These are phyloP conservation scores for Cubamyces lactineus DNA, from an alignment of 768 basidiomycete species.

Conservation along the genomic window DNA sequence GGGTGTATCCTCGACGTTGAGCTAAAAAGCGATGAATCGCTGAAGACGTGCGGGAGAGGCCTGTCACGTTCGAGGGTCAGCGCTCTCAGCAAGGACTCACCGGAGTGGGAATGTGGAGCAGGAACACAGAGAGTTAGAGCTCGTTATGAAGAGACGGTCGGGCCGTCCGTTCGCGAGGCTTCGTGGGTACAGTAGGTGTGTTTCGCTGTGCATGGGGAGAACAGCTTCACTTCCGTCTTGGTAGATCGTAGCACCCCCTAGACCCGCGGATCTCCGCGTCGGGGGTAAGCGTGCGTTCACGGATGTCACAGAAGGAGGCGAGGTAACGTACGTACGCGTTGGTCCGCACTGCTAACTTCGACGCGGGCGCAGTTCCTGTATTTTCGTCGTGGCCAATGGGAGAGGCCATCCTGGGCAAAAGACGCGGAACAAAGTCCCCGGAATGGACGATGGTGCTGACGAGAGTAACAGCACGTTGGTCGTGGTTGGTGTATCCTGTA, in stretches of 20 bases:
- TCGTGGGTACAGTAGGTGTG: not conserved
- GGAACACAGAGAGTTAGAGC: not conserved
- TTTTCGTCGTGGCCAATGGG: slow-evolving; percentile 11
- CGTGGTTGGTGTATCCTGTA: no score
- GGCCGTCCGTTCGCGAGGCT: not conserved
- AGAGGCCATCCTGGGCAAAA: not conserved
- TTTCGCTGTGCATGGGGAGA: not conserved
- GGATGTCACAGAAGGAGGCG: slow-evolving; percentile 1
- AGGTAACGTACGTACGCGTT: not conserved
- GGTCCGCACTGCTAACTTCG: slow-evolving; percentile 6
- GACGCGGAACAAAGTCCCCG: not conserved
- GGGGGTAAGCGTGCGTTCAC: not conserved
- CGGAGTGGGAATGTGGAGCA: not conserved
- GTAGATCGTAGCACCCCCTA: not conserved
- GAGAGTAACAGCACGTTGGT: no score
- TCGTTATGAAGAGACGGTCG: not conserved
- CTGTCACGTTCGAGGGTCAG: not conserved
- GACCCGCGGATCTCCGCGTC: slow-evolving; percentile 13
- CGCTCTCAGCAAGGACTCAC: not conserved
- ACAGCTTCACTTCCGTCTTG: not conserved
- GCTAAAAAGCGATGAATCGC: not conserved
- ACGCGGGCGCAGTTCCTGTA: not conserved
- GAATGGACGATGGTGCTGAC: not conserved
- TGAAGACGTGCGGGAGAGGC: not conserved
- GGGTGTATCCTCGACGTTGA: not conserved